A percentile compares a stretch with the other conserved stretches of the same genome.
phyloP scores from a whole-genome alignment of 2,329 filamentous ascomycete genomes.

The Simplicillium aogashimaense region DNA sequence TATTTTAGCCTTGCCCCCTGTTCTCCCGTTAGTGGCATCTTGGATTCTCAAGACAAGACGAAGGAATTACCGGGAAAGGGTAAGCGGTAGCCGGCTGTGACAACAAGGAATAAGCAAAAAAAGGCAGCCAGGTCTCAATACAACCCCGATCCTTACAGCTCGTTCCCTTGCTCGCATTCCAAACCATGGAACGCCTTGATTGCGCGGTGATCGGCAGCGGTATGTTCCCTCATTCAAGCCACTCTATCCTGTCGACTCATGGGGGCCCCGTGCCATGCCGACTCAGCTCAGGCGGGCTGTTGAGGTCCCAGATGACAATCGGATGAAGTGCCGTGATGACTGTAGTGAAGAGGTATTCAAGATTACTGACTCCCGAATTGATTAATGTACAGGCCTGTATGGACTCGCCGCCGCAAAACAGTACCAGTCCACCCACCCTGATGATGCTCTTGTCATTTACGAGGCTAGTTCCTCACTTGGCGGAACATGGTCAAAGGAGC shows the following conservation, averaged over 20 bases:
- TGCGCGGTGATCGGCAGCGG: conserved; percentile 43
- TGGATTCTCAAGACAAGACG: too few species aligned
- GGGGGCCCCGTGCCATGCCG: too few species aligned
- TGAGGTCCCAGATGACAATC: too few species aligned
- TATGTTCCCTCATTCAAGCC: conserved; percentile 19
- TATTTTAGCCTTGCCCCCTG: too few species aligned
- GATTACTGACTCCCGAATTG: not conserved
- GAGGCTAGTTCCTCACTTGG: conserved; percentile 50
- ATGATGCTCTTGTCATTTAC: conserved; percentile 44
- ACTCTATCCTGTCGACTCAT: not conserved
- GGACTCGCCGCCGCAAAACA: conserved; percentile 54
- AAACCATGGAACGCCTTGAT: conserved; percentile 31
- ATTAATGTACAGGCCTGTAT: conserved; percentile 28
- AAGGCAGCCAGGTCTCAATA: not conserved
- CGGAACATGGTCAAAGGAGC: conserved; percentile 59
- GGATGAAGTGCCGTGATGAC: too few species aligned
- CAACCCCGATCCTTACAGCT: not conserved
- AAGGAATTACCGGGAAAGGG: too few species aligned
- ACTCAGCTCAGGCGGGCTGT: too few species aligned
- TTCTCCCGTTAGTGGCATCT: too few species aligned
- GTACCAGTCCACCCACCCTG: conserved; percentile 48
- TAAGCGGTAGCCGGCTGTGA: too few species aligned
- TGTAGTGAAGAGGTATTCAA: not conserved
- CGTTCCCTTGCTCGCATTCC: not conserved
- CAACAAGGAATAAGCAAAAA: not conserved